Base-by-base conservation (phyloP, 2,329 filamentous ascomycete genomes). In the Pestalotiopsis sp. region DNA sequence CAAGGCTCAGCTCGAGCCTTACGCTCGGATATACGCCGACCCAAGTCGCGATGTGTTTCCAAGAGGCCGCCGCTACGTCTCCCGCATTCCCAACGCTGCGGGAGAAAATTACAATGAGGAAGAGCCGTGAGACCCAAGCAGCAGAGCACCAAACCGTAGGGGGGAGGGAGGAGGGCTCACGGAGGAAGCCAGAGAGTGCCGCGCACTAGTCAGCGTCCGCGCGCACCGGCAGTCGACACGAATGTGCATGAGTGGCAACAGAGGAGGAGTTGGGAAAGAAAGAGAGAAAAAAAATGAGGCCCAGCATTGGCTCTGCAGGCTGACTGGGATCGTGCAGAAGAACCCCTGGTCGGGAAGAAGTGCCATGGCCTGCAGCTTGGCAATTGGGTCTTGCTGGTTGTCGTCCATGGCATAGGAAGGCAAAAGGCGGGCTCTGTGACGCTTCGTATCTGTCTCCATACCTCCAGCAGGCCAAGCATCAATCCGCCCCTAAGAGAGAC, bases 41-140 rank as follows among this genome's bases (percentile, higher is more conserved):
- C 52, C 65, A 27, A 49, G 20, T 52, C 17, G n/a, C 45, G 20
- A 20, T 49, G 14, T 52, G n/a, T 52, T 52, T n/a, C 14, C 7
- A n/a, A 52, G 59, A 38, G 59, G 36, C 65, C 65, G 62, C 27
- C 65, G 27, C n/a, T 20, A 38, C 45, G 52, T 62, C 38, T 66
- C 41, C 23, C 23, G 27, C 27, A 52, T 23, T 61, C 52, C 71
- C 63, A 36, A 31, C 25, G 69, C 71, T 68, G 70, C 71, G 66
- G 69, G 73, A 73, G 27, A 17, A 20, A 17, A 78, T 78, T 77
- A 75, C 71, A 75, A 71, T 73, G 76, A 78, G 67, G 70, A 78
- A 78, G 74, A 76, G 75, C 78, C 77, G 74, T 74, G 75, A 75
- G 72, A 72, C 70, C 69, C 68, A 36, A 62, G 6, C 11, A 12